Percentiles rank a stretch among this genome's conserved stretches.
Conservation (phyloP, 176 grass and related monocot genomes). For the Phragmites australis region DNA sequence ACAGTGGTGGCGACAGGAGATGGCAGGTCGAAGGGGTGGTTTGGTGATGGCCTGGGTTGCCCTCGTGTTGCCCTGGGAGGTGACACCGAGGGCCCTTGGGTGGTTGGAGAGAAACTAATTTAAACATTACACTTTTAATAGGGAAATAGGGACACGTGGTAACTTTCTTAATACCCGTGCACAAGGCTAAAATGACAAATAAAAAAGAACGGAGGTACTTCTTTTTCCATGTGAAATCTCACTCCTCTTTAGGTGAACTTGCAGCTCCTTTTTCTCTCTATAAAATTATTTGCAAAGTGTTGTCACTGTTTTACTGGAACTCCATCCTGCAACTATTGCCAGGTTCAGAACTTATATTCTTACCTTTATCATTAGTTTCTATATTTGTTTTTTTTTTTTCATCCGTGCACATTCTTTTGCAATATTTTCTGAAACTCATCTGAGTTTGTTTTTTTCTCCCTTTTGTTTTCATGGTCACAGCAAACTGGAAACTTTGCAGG, state of each 20-base stretch:
- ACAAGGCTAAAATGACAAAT: too few species aligned
- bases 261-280: background rate
- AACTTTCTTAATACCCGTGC: too few species aligned
- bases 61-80: too few species aligned
- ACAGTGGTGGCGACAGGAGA: too few species aligned
- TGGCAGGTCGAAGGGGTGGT: too few species aligned
- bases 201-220: too few species aligned
- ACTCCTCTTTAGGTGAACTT: background rate
- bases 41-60: too few species aligned
- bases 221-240: background rate
- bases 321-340: background rate
- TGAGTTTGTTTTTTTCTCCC: background rate
- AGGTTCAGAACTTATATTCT: background rate
- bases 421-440: background rate
- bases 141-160: too few species aligned
- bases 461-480: background rate
- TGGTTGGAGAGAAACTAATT: too few species aligned
- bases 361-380: too few species aligned
- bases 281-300: background rate
- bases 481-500: constrained; percentile 4
- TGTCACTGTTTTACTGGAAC: background rate
- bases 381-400: background rate
- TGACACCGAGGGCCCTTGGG: too few species aligned
- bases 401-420: background rate
- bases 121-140: too few species aligned